Conservation (phyloP, 2,329 filamentous ascomycete species). For the Teratosphaeria viscida region DNA sequence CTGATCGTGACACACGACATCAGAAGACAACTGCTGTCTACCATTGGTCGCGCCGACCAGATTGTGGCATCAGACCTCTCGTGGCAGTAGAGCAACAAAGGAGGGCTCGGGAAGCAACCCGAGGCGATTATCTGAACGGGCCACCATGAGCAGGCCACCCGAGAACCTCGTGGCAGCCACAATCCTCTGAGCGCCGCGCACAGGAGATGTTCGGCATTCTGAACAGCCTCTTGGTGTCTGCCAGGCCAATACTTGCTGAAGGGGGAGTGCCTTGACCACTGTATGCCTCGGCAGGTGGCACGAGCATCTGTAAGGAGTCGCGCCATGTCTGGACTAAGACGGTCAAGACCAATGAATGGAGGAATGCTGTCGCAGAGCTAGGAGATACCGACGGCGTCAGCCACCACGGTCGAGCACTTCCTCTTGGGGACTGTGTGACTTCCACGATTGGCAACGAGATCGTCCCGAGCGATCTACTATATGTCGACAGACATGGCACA, state of each 20-base stretch:
- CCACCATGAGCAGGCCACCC: background rate
- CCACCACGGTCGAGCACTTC: background rate
- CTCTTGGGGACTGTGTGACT: background rate
- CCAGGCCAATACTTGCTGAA: background rate
- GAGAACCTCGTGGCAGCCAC: background rate
- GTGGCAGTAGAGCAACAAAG: background rate
- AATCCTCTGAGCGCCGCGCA: background rate
- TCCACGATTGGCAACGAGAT: background rate
- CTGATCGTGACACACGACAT: background rate
- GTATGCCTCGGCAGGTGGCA: background rate
- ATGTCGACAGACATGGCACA: background rate
- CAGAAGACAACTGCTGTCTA: background rate
- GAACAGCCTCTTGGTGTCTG: background rate
- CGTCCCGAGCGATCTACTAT: background rate
- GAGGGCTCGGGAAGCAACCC: background rate
- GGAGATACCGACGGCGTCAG: background rate
- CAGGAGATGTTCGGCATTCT: background rate
- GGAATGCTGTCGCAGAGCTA: background rate
- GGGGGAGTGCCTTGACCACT: background rate
- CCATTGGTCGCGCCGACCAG: background rate
- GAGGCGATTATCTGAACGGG: background rate
- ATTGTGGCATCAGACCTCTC: background rate
- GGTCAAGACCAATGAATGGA: background rate
- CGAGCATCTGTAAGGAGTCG: background rate
- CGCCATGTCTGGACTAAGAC: background rate